A percentile compares a stretch with the other conserved stretches of the same genome.
Conservation (phyloP, 2,329 filamentous ascomycete species). For the Podosphaera fusca region DNA sequence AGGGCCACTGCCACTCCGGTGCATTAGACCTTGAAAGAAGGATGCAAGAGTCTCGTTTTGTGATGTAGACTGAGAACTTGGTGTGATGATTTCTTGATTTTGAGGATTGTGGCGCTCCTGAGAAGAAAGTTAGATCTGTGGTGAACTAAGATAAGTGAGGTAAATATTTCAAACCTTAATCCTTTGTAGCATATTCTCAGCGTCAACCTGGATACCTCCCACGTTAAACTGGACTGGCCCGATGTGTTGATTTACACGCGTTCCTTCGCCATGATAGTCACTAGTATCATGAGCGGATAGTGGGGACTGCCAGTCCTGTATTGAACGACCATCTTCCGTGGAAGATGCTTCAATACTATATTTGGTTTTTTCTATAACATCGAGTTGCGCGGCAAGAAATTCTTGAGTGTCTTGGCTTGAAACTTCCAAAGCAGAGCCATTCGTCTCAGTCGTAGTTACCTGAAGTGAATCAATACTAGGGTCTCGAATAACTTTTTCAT, state of each 20-base stretch:
- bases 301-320: slow-evolving; percentile 8
- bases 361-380: slow-evolving; percentile 43
- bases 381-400: slow-evolving; percentile 55
- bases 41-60: slow-evolving; percentile 35
- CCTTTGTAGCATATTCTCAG: slow-evolving; percentile 75
- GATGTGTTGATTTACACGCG: slow-evolving; percentile 41
- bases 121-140: not conserved
- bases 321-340: slow-evolving; percentile 11
- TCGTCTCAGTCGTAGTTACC: slow-evolving; percentile 24
- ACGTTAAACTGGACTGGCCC: slow-evolving; percentile 95
- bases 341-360: slow-evolving; percentile 23
- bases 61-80: slow-evolving; percentile 13
- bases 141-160: not conserved
- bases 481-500: slow-evolving; percentile 60
- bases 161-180: slow-evolving; percentile 38
- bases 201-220: slow-evolving; percentile 88
- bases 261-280: slow-evolving; percentile 10
- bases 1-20: slow-evolving; percentile 20
- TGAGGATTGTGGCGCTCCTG: slow-evolving; percentile 17
- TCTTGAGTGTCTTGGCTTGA: slow-evolving; percentile 51
- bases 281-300: slow-evolving; percentile 7
- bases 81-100: slow-evolving; percentile 15
- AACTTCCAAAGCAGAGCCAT: slow-evolving; percentile 24
- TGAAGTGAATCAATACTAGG: slow-evolving; percentile 40
- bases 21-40: slow-evolving; percentile 36